A percentile compares a stretch with the other conserved stretches of the same genome.
Conservation (phyloP, 768 basidiomycete species). For the Hemileccinum rubropunctum region DNA sequence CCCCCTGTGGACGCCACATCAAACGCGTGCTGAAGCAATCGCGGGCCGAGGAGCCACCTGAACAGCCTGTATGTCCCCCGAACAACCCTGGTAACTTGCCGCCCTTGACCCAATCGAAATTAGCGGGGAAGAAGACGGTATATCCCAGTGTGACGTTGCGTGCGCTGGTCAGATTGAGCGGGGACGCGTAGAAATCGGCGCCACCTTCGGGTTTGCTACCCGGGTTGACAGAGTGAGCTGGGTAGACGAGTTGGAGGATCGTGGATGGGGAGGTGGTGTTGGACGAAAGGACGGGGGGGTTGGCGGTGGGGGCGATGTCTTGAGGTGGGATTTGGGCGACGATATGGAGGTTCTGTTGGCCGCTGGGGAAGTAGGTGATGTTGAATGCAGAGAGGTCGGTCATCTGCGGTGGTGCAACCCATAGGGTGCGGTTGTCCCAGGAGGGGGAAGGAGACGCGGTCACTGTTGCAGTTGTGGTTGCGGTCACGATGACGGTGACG, state of each 20-base stretch:
- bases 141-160: slow-evolving; percentile 59
- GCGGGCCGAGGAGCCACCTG: slow-evolving; percentile 68
- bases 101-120: slow-evolving; percentile 76
- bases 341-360: slow-evolving; percentile 53
- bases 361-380: slow-evolving; percentile 53
- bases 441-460: background rate
- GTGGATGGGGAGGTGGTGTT: slow-evolving; percentile 36
- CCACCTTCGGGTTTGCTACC: slow-evolving; percentile 62
- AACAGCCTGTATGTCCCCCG: slow-evolving; percentile 64
- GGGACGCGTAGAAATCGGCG: slow-evolving; percentile 62
- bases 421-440: slow-evolving; percentile 31
- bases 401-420: slow-evolving; percentile 53
- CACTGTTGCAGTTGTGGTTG: background rate
- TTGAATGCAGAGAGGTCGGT: slow-evolving; percentile 60
- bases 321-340: slow-evolving; percentile 46
- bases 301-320: slow-evolving; percentile 27
- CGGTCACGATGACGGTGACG: slow-evolving; percentile 10
- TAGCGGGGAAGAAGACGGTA: slow-evolving; percentile 70
- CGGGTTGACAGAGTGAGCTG: slow-evolving; percentile 68
- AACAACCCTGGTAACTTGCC: slow-evolving; percentile 87
- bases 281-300: background rate
- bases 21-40: slow-evolving; percentile 81
- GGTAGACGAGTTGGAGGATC: slow-evolving; percentile 64
- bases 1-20: slow-evolving; percentile 74
- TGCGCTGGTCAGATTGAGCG: slow-evolving; percentile 45